These are phyloP conservation scores for Grammothele lineata DNA, from an alignment of 768 basidiomycete genomes.

Conservation along the genomic window DNA sequence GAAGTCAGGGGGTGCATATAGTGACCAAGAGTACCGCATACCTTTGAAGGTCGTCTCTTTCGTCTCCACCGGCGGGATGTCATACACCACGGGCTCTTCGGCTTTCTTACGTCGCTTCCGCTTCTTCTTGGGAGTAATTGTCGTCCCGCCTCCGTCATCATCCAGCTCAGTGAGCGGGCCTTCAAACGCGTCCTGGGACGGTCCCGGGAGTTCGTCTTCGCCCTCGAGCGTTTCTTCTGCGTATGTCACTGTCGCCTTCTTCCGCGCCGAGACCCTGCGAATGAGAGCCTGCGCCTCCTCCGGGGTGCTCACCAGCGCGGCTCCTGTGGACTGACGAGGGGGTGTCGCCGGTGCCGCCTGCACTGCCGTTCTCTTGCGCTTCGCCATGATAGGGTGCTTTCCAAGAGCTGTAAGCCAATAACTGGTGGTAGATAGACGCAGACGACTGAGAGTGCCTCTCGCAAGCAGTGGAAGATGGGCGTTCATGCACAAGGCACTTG, in stretches of 20 bases:
- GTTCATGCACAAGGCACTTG: no score
- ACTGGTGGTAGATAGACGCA: no score
- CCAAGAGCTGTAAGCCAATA: no score
- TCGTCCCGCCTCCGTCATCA: conserved; percentile 7
- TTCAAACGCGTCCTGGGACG: conserved; percentile 3
- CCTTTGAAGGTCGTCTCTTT: conserved; percentile 71
- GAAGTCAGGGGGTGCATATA: conserved; percentile 29
- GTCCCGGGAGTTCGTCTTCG: not conserved
- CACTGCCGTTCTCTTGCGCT: conserved; percentile 5
- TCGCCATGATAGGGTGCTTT: no score
- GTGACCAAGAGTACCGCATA: no score
- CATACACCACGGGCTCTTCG: conserved; percentile 49
- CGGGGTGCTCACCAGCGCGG: conserved; percentile 8
- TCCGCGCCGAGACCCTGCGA: conserved; percentile 4
- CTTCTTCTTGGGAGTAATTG: conserved; percentile 23
- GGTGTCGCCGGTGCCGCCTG: not conserved
- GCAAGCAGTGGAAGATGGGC: no score
- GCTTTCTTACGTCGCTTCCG: conserved; percentile 29
- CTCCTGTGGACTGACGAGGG: not conserved
- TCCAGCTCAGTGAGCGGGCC: conserved; percentile 21
- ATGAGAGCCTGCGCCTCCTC: conserved; percentile 6
- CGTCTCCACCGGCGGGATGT: conserved; percentile 67
- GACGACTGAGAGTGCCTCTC: no score
- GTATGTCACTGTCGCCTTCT: conserved; percentile 12
- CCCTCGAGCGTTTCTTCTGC: not conserved